Evolutionary conservation across 1,284 basidiomycete species (phyloP), one percentile per base, ranked within the genome.

Genomic region (Phlebopus sp.): DNA sequence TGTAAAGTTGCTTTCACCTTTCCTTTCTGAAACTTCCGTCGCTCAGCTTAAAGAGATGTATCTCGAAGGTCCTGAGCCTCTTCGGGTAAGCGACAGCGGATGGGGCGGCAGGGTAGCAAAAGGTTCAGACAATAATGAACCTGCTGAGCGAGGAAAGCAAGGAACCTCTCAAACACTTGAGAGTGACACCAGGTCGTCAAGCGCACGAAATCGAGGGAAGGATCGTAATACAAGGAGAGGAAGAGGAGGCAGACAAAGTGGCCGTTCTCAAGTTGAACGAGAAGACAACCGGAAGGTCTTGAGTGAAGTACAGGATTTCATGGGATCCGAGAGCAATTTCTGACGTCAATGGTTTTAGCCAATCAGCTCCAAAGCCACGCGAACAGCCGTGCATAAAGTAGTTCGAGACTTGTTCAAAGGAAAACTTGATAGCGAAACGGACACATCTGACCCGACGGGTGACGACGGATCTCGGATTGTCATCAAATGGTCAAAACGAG

Each of bases 331-430:
- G 46, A 30, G 47, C 55, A 41, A 45, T 47, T 39, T 50, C 57
- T 67, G 30, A 62, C 42, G 42, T 39, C n/a, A 44, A 46, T 54
- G 42, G 25, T 47, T 36, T 25, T 66, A 96, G 88, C 83, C 89
- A 8, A 92, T 99, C 37, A 66, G 76, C 19, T 86, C 84, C 18
- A 98, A 98, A 69, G 78, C 82, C 23, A 81, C 79, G 8, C 81
- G 96, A 23, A 92, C 91, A 2, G 80, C 79, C 5, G 78, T 97
- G 47, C 96, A 99, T 66, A 79, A 90, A 65, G 70, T 77, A 10
- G 74, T 99, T 34, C 82, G 97, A 40, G 82, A 87, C 51, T 67
- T 92, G 4, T 97, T 98, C 62, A 73, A 69, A 1, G 91, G 92
- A 17, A 87, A 86, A 55, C 77, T 98, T 35, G 87, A 94, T 38